Evolutionary conservation across 2,329 filamentous ascomycete genomes (phyloP), one percentile per base, ranked within the genome.

Genomic region (Paraphoma sp.): DNA sequence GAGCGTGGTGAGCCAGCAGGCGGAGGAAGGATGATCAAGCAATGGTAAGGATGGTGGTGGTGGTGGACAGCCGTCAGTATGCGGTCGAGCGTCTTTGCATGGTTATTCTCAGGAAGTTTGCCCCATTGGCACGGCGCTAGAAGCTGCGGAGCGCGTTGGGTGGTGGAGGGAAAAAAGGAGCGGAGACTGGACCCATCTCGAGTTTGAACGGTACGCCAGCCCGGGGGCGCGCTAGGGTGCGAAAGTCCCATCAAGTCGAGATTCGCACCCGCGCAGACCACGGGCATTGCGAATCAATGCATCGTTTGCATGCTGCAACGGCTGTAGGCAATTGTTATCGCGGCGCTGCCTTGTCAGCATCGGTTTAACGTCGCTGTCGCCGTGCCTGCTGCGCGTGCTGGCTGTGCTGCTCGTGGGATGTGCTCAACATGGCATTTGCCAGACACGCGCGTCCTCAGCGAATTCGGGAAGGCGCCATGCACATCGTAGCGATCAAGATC

Each of bases 391-490:
- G 23, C 43, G 44, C 50, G 45, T 48, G 50, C 38, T 43, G 48
- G 16, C 28, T 46, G 17, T 41, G n/a, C 14, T 56, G 23, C 43
- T 45, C 50, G 45, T 48, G 50, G 42, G 18, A 31, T 45, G 45
- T 45, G 16, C 38, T 40, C 17, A 33, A 11, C 49, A 46, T 56
- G 46, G 40, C 49, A 48, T 44, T 16, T 50, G 54, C 44, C 47
- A 53, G 50, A 57, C 50, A 57, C 54, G 50, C 54, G 50, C 51
- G 45, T 33, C 48, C 55, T 45, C 36, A 31, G 23, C 43, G 33
- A 46, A 53, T 54, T 10, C 6, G 23, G 55, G 40, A 42, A 57
- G 51, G 55, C 12, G 55, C 47, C 40, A 33, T 51, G 48, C 48
- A 45, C 40, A 36, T 51, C 41, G 10, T 11, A 51, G 48, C 48